A percentile compares a stretch with the other conserved stretches of the same genome.
phyloP scores from a whole-genome alignment of 331 rosid species.

The Pyracantha coccinea region DNA sequence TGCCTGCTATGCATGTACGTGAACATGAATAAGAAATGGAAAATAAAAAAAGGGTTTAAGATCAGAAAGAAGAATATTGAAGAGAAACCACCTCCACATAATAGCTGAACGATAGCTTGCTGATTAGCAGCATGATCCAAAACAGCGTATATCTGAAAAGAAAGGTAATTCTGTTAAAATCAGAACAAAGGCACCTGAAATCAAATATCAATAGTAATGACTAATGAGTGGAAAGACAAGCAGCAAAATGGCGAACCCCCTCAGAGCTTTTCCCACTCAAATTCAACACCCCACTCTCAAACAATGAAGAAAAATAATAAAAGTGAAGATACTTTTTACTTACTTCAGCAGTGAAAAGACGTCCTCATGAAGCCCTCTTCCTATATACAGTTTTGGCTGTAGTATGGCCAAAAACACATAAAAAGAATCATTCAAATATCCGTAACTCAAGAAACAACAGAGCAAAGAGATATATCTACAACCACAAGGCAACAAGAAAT shows the following conservation, averaged over 20 bases:
- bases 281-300: not conserved
- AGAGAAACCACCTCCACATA: constrained; percentile 78
- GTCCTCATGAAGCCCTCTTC: constrained; percentile 92
- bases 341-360: constrained; percentile 74
- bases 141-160: constrained; percentile 77
- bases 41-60: not conserved
- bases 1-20: not conserved
- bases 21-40: not conserved
- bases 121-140: constrained; percentile 85
- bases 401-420: constrained; percentile 15
- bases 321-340: constrained; percentile 18
- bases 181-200: constrained; percentile 1
- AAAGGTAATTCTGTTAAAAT: constrained; percentile 10
- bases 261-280: not conserved
- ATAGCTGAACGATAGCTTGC: constrained; percentile 97
- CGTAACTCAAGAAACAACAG: not conserved
- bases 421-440: constrained; percentile 2
- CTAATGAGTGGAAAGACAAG: not conserved
- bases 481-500: not conserved
- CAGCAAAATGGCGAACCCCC: not conserved
- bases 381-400: constrained; percentile 92
- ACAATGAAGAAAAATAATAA: constrained; percentile 7
- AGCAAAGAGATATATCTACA: not conserved
- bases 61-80: not conserved
- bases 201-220: not conserved